These are phyloP conservation scores for Marasmius sp. DNA, from an alignment of 1,284 basidiomycete species.

Conservation along the genomic window DNA sequence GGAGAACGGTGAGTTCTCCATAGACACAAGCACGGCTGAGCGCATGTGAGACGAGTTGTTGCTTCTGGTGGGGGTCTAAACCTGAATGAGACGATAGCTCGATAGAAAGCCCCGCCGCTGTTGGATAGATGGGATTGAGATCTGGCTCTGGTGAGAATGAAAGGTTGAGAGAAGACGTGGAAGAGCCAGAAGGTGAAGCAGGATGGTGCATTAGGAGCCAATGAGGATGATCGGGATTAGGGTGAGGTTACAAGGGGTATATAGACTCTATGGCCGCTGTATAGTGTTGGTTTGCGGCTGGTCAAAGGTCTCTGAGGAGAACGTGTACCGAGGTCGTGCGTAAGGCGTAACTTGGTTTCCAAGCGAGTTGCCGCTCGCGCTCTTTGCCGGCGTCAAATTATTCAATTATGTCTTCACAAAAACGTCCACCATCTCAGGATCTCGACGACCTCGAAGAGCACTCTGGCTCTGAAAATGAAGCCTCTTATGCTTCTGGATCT, in stretches of 20 bases:
- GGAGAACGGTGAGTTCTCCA: conserved; percentile 68
- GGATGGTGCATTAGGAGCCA: background rate
- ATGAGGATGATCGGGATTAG: background rate
- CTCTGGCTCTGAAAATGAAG: conserved; percentile 24
- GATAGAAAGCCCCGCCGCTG: conserved; percentile 56
- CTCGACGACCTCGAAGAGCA: conserved; percentile 21
- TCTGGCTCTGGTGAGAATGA: conserved; percentile 65
- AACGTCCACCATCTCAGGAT: conserved; percentile 27
- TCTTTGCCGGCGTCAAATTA: background rate
- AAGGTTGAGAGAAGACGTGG: conserved; percentile 40
- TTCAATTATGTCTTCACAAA: conserved; percentile 36
- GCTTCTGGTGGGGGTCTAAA: conserved; percentile 64
- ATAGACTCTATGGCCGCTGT: background rate
- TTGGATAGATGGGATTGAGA: conserved; percentile 74
- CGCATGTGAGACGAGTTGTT: conserved; percentile 68
- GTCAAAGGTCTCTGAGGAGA: background rate
- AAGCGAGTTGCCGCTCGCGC: background rate
- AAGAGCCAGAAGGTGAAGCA: background rate
- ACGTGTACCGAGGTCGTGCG: background rate
- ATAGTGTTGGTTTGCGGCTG: background rate
- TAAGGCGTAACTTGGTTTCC: background rate
- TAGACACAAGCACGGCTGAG: conserved; percentile 73
- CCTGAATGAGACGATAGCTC: conserved; percentile 67
- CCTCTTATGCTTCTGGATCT: conserved; percentile 22
- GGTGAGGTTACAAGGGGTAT: background rate